Evolutionary conservation across 495 filamentous ascomycete species (phyloP).

Genomic region (Hypoxylon trugodes): DNA sequence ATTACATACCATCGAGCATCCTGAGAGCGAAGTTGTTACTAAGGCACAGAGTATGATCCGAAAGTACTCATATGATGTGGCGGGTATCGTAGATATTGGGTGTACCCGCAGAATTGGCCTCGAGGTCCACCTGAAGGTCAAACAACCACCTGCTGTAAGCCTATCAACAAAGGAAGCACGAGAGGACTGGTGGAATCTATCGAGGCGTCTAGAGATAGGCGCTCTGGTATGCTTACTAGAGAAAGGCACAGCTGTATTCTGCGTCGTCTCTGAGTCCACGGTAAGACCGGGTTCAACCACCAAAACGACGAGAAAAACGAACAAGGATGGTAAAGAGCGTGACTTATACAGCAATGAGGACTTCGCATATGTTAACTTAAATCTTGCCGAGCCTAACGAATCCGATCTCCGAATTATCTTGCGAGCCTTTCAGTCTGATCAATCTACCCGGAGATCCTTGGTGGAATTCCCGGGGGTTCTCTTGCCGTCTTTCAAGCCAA

Average conservation of each 20-base stretch:
- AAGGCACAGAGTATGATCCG: slow-evolving; percentile 26
- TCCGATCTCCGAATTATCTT: slow-evolving; percentile 12
- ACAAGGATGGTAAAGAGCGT: background rate
- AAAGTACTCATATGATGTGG: slow-evolving; percentile 51
- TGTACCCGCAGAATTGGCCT: slow-evolving; percentile 61
- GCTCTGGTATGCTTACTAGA: slow-evolving; percentile 66
- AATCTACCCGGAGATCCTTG: slow-evolving; percentile 47
- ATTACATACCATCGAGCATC: slow-evolving; percentile 34
- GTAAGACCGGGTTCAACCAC: slow-evolving; percentile 1
- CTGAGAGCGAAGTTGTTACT: background rate
- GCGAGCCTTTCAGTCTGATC: slow-evolving; percentile 18
- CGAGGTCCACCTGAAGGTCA: slow-evolving; percentile 60
- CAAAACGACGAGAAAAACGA: background rate
- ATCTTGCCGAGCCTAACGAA: slow-evolving; percentile 24
- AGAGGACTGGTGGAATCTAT: slow-evolving; percentile 66
- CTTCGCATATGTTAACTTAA: slow-evolving; percentile 22
- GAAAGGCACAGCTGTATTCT: slow-evolving; percentile 58
- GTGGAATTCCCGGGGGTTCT: slow-evolving; percentile 76
- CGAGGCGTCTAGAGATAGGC: slow-evolving; percentile 61
- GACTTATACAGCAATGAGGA: slow-evolving; percentile 9
- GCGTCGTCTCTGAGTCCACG: slow-evolving; percentile 55
- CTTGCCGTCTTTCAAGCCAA: slow-evolving; percentile 69
- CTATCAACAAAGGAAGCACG: slow-evolving; percentile 42
- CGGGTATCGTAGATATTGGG: slow-evolving; percentile 43
- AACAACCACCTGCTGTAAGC: slow-evolving; percentile 55